Base-by-base conservation (phyloP, 495 filamentous ascomycete species). In the Ascodesmis nigricans region DNA sequence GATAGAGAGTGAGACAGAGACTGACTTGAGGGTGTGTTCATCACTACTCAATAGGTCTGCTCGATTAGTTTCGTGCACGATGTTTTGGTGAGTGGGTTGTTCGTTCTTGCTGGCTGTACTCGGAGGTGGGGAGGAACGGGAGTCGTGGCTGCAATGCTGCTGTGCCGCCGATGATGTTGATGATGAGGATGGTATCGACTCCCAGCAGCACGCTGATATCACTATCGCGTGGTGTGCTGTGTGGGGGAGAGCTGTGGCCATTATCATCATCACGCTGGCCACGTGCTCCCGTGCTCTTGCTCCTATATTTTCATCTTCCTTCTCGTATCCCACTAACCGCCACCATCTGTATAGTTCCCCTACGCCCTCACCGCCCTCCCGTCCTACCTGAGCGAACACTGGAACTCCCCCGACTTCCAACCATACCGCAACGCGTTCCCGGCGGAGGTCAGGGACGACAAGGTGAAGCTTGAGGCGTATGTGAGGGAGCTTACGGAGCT, bases 351-450 rank as follows among this genome's bases (percentile, higher is more conserved):
- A 39, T 41, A 78, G 73, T 79, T 76, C 52, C 73, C 75, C 29
- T 77, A 76, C 49, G 71, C 75, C 14, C 56, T 78, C 33, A 40
- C 54, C 16, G 63, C 59, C 20, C 66, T 79, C 21, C 69, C 70
- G 10, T 40, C 46, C 15, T 63, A 66, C 31, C 55, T 75, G 29
- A 39, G 50, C n/a, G 52, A 58, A 25, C 56, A 74, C 43, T 80
- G 75, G 75, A 53, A 68, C 46, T 47, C 45, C 19, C 56, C 63
- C 15, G 39, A 45, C 29, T 75, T 78, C 55, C 47, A 55, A 17
- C 59, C 62, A 22, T 74, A 71, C 53, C 64, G 59, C 34, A 47
- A 63, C 39, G 66, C 66, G 22, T 79, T 78, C 49, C 75, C 75
- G 2, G 53, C 55, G n/a, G 60, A 66, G 37, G 58, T 65, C 46